Conservation (phyloP, 2,329 filamentous ascomycete species). For the Scytalidium sp. region DNA sequence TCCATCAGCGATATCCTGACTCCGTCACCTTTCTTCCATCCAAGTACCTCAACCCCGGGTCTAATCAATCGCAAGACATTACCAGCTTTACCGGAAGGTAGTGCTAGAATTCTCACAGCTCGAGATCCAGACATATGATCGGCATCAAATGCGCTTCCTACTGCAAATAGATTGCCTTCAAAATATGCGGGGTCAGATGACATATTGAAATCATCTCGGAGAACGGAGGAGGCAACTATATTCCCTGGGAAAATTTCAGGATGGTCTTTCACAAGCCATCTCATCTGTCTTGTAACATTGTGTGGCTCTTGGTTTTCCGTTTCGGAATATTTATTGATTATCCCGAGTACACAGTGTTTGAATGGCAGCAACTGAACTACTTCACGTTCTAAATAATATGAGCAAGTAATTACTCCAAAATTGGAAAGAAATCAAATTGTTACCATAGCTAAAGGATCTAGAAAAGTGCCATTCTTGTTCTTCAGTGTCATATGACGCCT, state of each 20-base stretch:
- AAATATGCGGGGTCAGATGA: conserved; percentile 6
- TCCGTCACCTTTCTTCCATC: conserved; percentile 21
- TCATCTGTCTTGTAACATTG: conserved; percentile 13
- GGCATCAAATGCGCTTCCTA: conserved; percentile 16
- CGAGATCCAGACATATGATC: conserved; percentile 14
- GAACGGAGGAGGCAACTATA: conserved; percentile 8
- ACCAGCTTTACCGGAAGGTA: conserved; percentile 25
- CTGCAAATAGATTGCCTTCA: conserved; percentile 17
- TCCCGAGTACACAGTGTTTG: conserved; percentile 19
- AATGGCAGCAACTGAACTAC: conserved; percentile 24
- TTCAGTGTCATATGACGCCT: conserved; percentile 39
- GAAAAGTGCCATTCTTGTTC: conserved; percentile 28
- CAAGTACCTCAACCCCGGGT: conserved; percentile 18
- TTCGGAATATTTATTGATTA: conserved; percentile 11
- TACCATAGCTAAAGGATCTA: conserved; percentile 15
- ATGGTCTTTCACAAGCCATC: conserved; percentile 17
- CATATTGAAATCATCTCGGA: conserved; percentile 1
- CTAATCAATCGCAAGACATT: conserved; percentile 25
- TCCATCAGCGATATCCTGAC: conserved; percentile 18
- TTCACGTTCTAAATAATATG: conserved; percentile 13
- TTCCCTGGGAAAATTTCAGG: conserved; percentile 22
- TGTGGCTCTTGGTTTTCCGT: conserved; percentile 6
- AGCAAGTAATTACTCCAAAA: conserved; percentile 5
- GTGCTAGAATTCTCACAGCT: conserved; percentile 19
- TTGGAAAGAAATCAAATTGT: neutral